Evolutionary conservation across 2,329 filamentous ascomycete genomes (phyloP), one percentile per base, ranked within the genome.

Genomic region (Cercospora janseana): DNA sequence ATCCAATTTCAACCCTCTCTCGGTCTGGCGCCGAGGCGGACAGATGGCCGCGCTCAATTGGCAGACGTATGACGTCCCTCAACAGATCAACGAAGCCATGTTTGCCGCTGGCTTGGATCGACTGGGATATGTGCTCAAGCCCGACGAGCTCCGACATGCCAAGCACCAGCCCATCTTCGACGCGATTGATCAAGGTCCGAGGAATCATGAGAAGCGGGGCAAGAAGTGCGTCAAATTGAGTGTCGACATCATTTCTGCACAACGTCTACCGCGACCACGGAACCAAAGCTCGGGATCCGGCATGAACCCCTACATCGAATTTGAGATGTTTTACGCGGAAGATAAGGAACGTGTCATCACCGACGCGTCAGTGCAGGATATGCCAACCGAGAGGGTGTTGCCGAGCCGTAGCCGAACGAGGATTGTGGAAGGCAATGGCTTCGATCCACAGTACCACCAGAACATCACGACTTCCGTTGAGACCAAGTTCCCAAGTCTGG

Each of bases 11-110:
- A 90, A 96, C 63, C 93, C 93, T 1, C 80, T 95, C 57, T 84
- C 86, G 55, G 95, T 93, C 67, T 98, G 93, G 93, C 85, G 92
- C 44, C 85, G 89, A 34, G 93, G 93, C 24, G 93, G 96, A 13
- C 93, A 98, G 71, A 97, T 98, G 92, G 90, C 87, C 10, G 93
- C 93, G 0, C 77, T 97, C 56, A 98, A 98, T 71, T 97, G 93
- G 92, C 93, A 98, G 71, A 97, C 91, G 0, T 96, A 94, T 64
- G 93, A 97, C 66, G 78, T 94, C 13, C 89, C 91, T 37, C 93
- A 96, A 81, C 92, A 97, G 66, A 79, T 97, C 69, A 97, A 97
- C 67, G 87, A 93, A 60, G 93, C 93, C 64, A 97, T 98, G 93
- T 98, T 96, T 66, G 87, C 90, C 38, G 88, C 88, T 51, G 88